phyloP scores from a whole-genome alignment of 345 rosid species.

The Isatis tinctoria region DNA sequence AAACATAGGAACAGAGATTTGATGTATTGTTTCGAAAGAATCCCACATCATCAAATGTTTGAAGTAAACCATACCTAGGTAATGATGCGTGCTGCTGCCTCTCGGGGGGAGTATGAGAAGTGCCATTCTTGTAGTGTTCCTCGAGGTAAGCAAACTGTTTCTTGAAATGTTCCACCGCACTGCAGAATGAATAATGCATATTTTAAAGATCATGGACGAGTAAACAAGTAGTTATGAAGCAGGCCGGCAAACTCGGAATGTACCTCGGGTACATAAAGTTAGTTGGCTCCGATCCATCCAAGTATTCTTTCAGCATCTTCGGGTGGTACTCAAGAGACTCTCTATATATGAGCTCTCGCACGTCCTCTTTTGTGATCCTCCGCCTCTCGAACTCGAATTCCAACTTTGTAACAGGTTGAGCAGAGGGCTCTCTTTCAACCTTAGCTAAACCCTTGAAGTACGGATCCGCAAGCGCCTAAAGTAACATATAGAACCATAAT shows the following conservation, averaged over 20 bases:
- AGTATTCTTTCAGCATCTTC: constrained; percentile 78
- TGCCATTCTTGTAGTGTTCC: constrained; percentile 89
- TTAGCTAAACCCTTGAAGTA: constrained; percentile 89
- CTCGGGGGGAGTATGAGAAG: constrained; percentile 74
- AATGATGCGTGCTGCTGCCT: constrained; percentile 96
- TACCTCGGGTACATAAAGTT: constrained; percentile 98
- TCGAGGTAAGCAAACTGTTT: constrained; percentile 95
- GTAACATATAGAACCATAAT: constrained; percentile 8
- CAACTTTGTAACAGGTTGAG: constrained; percentile 94
- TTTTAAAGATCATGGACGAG: not conserved
- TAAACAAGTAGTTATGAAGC: not conserved
- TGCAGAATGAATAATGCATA: constrained; percentile 32
- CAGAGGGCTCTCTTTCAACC: constrained; percentile 94
- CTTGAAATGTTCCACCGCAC: constrained; percentile 97
- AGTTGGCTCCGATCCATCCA: constrained; percentile 93
- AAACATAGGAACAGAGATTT: not conserved
- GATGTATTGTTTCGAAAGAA: not conserved
- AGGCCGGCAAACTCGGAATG: not conserved
- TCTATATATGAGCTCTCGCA: constrained; percentile 85
- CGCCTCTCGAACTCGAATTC: constrained; percentile 98
- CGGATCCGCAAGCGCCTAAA: constrained; percentile 91
- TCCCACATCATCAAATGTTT: not conserved
- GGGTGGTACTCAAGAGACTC: constrained; percentile 96
- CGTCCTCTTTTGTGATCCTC: constrained; percentile 92
- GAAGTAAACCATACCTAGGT: constrained; percentile 57